A percentile compares a stretch with the other conserved stretches of the same genome.
These are phyloP conservation scores for Microbotryum saponariae DNA, from an alignment of 1,284 basidiomycete genomes.

Conservation along the genomic window DNA sequence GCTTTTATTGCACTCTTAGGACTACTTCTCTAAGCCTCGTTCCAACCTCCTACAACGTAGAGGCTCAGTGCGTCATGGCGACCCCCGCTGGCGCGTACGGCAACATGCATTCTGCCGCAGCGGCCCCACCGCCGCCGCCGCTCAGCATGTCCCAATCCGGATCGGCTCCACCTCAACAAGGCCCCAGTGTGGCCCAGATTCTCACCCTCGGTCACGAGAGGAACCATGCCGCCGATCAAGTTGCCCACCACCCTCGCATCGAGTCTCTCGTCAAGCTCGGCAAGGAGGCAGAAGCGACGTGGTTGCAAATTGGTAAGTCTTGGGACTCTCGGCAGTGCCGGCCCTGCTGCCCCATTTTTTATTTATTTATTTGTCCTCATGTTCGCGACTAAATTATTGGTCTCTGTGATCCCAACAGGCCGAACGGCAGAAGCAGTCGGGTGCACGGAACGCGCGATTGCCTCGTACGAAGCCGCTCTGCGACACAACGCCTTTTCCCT, in stretches of 20 bases:
- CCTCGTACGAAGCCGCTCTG: constrained; percentile 83
- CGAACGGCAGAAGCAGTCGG: constrained; percentile 28
- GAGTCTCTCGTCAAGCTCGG: constrained; percentile 52
- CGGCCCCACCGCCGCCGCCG: constrained; percentile 1
- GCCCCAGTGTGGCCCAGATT: constrained; percentile 29
- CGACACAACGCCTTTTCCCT: constrained; percentile 85
- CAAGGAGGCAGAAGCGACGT: constrained; percentile 80
- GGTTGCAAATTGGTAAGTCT: constrained; percentile 73
- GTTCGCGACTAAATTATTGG: background rate
- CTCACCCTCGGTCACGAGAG: constrained; percentile 30
- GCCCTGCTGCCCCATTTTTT: background rate
- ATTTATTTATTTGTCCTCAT: no score
- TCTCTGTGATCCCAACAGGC: constrained; percentile 1
- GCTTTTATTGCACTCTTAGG: no score
- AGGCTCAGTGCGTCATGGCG: no score
- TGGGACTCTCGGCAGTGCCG: constrained; percentile 5
- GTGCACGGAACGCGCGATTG: constrained; percentile 73
- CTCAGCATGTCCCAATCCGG: background rate
- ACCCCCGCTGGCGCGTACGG: no score
- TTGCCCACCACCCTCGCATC: constrained; percentile 29
- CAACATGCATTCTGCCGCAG: no score
- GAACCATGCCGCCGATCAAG: constrained; percentile 29
- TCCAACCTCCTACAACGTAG: no score
- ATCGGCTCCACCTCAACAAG: constrained; percentile 25
- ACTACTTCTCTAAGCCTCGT: no score